These are phyloP conservation scores for Amylocystis lapponica DNA, from an alignment of 768 basidiomycete genomes.

Conservation along the genomic window DNA sequence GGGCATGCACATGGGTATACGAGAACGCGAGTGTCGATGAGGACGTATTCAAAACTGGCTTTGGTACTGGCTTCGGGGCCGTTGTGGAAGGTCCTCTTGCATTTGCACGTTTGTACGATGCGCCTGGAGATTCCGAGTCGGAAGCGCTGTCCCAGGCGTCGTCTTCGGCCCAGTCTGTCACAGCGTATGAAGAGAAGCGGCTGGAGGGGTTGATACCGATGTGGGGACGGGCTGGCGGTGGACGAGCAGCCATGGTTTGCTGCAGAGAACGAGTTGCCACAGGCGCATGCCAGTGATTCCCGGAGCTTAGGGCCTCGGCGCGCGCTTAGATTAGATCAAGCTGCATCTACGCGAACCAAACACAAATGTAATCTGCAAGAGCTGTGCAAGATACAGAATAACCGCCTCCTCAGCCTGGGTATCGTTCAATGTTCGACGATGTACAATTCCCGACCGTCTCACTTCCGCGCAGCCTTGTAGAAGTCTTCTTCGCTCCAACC, in stretches of 20 bases:
- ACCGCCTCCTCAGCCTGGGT: no score
- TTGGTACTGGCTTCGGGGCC: slow-evolving; percentile 53
- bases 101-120: no score
- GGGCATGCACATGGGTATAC: slow-evolving; percentile 74
- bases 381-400: no score
- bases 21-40: slow-evolving; percentile 71
- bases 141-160: slow-evolving; percentile 85
- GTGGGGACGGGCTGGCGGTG: slow-evolving; percentile 72
- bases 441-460: background rate
- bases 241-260: slow-evolving; percentile 42
- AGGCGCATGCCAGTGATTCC: background rate
- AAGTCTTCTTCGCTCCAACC: slow-evolving; percentile 56
- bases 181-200: slow-evolving; percentile 38
- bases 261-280: background rate
- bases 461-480: slow-evolving; percentile 9
- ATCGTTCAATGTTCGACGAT: background rate
- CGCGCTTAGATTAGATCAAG: background rate
- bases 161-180: slow-evolving; percentile 72
- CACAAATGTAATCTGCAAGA: no score
- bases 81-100: slow-evolving; percentile 30
- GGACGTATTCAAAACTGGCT: slow-evolving; percentile 41
- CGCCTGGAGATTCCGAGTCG: slow-evolving; percentile 65
- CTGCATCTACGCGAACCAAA: no score
- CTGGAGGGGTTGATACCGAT: slow-evolving; percentile 50
- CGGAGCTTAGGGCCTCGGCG: background rate